phyloP scores from a whole-genome alignment of 139 green algal species.

The Chlamydomonas sp. region DNA sequence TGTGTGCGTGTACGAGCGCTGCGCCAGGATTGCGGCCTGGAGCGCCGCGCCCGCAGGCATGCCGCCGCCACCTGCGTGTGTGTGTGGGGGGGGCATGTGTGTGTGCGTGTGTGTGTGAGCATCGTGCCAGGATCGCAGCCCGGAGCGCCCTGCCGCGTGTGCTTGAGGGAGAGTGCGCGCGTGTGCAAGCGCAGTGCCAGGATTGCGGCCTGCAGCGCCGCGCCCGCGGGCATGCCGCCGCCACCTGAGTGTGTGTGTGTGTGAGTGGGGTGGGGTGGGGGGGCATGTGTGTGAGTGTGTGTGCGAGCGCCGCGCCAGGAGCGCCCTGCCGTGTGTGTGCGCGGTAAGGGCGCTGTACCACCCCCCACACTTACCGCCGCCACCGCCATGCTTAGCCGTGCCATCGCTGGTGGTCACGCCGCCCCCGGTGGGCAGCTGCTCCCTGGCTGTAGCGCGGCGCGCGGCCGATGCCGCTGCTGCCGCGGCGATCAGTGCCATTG shows the following conservation, averaged over 20 bases:
- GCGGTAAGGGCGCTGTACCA: background rate
- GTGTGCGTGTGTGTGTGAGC: background rate
- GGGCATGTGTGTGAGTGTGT: too few species aligned
- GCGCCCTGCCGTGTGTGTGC: background rate
- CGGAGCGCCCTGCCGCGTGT: background rate
- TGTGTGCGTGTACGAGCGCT: background rate
- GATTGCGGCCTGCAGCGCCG: constrained; percentile 37
- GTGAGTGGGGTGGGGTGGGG: background rate
- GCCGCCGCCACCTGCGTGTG: background rate
- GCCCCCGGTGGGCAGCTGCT: too few species aligned
- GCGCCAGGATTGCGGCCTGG: constrained; percentile 31
- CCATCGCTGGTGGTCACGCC: too few species aligned
- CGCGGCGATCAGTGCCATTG: constrained; percentile 11
- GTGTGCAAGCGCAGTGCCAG: constrained; percentile 27
- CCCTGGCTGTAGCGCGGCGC: too few species aligned
- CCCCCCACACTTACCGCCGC: too few species aligned
- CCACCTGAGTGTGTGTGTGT: background rate
- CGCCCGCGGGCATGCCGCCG: constrained; percentile 13
- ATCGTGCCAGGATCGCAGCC: too few species aligned
- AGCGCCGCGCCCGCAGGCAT: constrained; percentile 15
- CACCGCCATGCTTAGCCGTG: background rate
- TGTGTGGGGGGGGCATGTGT: background rate
- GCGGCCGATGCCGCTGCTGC: constrained; percentile 8
- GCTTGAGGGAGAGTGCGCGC: background rate
- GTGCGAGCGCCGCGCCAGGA: too few species aligned